Evolutionary conservation across 2,329 filamentous ascomycete genomes (phyloP).

Genomic region (Lachnellula willkommii): DNA sequence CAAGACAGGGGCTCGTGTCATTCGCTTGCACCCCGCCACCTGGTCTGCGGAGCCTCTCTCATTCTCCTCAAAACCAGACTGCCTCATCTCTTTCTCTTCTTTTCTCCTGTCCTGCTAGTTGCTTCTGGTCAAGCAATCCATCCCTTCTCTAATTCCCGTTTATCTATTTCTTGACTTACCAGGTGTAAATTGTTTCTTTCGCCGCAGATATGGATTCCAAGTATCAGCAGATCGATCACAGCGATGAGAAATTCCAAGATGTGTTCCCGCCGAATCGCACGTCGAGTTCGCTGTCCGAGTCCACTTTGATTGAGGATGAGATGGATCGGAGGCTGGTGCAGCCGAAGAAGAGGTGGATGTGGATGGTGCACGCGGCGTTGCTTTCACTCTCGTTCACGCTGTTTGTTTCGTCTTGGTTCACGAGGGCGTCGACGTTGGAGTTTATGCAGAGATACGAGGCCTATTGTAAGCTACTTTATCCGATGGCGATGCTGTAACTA

Average conservation of each 20-base stretch:
- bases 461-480: constrained; percentile 36
- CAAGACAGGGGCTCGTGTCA: constrained; percentile 7
- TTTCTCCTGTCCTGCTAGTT: constrained; percentile 8
- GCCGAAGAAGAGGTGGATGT: constrained; percentile 23
- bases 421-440: constrained; percentile 25
- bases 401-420: constrained; percentile 24
- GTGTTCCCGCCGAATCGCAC: constrained; percentile 11
- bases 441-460: constrained; percentile 39
- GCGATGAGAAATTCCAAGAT: constrained; percentile 25
- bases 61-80: background rate
- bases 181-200: constrained; percentile 17
- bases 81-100: constrained; percentile 1
- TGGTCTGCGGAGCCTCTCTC: background rate
- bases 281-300: constrained; percentile 21
- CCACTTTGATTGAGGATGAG: constrained; percentile 25
- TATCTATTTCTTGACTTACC: constrained; percentile 14
- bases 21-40: constrained; percentile 5
- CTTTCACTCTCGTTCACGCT: constrained; percentile 25
- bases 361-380: constrained; percentile 25
- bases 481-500: constrained; percentile 2
- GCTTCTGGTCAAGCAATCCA: constrained; percentile 28
- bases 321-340: constrained; percentile 12
- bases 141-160: constrained; percentile 8
- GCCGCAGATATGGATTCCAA: constrained; percentile 22
- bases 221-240: constrained; percentile 22